Evolutionary conservation across 2,329 filamentous ascomycete genomes (phyloP).

Genomic region (Alternaria brassicae): DNA sequence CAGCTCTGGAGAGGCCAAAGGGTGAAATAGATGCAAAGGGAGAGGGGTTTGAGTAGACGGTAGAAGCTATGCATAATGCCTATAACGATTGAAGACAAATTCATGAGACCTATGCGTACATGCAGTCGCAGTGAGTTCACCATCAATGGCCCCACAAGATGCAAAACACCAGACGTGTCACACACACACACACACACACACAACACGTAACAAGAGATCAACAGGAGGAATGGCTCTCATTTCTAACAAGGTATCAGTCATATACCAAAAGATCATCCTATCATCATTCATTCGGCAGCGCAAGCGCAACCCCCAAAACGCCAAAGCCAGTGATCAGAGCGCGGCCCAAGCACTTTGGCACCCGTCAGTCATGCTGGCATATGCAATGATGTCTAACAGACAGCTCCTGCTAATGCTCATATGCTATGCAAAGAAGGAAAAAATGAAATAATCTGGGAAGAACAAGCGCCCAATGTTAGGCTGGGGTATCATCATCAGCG

Average conservation of each 20-base stretch:
- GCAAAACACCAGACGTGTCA: neutral
- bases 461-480: slow-evolving; percentile 38
- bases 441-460: slow-evolving; percentile 22
- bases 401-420: slow-evolving; percentile 33
- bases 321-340: slow-evolving; percentile 36
- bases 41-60: slow-evolving; percentile 43
- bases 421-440: slow-evolving; percentile 41
- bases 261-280: neutral
- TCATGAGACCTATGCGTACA: neutral
- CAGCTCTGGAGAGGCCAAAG: slow-evolving; percentile 34
- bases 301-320: slow-evolving; percentile 27
- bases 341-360: slow-evolving; percentile 51
- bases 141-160: neutral
- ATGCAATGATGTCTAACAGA: slow-evolving; percentile 28
- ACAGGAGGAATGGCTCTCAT: slow-evolving; percentile 2
- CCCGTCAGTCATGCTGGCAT: slow-evolving; percentile 35
- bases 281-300: slow-evolving; percentile 1
- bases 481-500: slow-evolving; percentile 30
- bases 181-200: neutral
- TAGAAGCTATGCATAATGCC: slow-evolving; percentile 11
- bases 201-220: neutral
- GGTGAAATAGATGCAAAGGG: slow-evolving; percentile 32
- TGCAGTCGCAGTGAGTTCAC: neutral
- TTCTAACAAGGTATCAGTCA: neutral
- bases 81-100: neutral